phyloP scores from a whole-genome alignment of 345 rosid genomes.

The Pistacia integerrima region DNA sequence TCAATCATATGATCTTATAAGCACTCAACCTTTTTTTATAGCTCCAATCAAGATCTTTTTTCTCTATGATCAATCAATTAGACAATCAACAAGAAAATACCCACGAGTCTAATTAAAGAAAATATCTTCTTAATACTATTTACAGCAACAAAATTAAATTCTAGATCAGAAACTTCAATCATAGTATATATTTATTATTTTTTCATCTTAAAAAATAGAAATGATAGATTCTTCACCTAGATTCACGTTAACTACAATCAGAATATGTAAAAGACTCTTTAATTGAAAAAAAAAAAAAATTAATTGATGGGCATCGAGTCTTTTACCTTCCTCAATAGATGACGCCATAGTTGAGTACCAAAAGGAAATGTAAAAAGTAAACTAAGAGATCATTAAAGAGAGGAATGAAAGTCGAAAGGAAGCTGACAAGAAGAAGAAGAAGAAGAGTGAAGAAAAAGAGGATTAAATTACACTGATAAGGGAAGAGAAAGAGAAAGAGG shows the following conservation, averaged over 20 bases:
- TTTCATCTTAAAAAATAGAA: not conserved
- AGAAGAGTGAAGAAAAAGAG: not conserved
- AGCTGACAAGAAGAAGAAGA: not conserved
- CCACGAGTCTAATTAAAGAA: not conserved
- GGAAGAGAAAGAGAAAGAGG: not conserved
- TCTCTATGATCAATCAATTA: constrained; percentile 1
- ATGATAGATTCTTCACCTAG: not conserved
- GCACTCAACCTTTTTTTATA: constrained; percentile 1
- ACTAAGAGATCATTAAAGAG: constrained; percentile 6
- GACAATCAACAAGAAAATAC: not conserved
- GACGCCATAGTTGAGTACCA: constrained; percentile 31
- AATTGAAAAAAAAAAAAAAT: not conserved
- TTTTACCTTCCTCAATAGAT: constrained; percentile 33
- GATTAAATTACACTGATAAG: not conserved
- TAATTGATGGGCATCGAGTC: not conserved
- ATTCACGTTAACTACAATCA: not conserved
- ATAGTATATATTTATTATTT: not conserved
- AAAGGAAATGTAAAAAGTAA: not conserved
- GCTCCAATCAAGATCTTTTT: constrained; percentile 13
- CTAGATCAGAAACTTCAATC: not conserved
- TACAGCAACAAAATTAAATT: not conserved
- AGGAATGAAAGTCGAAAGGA: not conserved
- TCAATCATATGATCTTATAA: constrained; percentile 17
- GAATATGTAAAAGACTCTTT: not conserved
- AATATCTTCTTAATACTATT: not conserved